A percentile compares a stretch with the other conserved stretches of the same genome.
Conservation (phyloP, 2,329 filamentous ascomycete species). For the Chaetomium sp. region DNA sequence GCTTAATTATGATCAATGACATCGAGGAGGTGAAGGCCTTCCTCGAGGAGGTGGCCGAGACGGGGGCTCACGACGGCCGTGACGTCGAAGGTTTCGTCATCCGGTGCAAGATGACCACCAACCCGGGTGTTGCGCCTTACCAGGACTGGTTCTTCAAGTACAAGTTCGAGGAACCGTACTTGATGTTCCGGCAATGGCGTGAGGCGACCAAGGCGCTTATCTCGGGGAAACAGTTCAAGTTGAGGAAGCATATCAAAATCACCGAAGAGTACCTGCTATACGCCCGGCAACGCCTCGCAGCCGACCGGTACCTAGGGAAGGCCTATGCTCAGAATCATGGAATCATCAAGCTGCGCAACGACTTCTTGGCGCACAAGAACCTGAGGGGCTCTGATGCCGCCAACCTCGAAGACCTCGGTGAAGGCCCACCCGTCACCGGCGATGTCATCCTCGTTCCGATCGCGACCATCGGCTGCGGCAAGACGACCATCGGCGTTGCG, state of each 20-base stretch:
- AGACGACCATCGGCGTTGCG: constrained; percentile 87
- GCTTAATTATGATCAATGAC: constrained; percentile 75
- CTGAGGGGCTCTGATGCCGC: constrained; percentile 89
- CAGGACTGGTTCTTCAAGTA: constrained; percentile 99
- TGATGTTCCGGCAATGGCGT: constrained; percentile 98
- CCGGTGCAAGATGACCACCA: constrained; percentile 72
- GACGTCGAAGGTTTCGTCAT: constrained; percentile 98
- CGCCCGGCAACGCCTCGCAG: constrained; percentile 71
- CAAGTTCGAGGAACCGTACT: constrained; percentile 98
- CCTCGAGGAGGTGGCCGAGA: constrained; percentile 81
- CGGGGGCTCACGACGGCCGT: constrained; percentile 83
- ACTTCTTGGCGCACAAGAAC: constrained; percentile 81
- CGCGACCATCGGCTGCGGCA: constrained; percentile 93
- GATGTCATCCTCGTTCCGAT: constrained; percentile 86
- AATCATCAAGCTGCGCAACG: constrained; percentile 87
- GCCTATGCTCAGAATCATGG: constrained; percentile 87
- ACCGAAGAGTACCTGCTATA: constrained; percentile 89
- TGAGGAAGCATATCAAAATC: constrained; percentile 84
- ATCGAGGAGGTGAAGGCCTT: constrained; percentile 75
- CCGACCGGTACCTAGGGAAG: constrained; percentile 67
- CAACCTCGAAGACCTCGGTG: constrained; percentile 65
- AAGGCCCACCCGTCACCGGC: constrained; percentile 57
- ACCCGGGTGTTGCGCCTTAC: constrained; percentile 57
- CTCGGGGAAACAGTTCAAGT: constrained; percentile 68
- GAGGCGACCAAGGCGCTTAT: constrained; percentile 95